These are phyloP conservation scores for Fusarium pseudoanthophilum DNA, from an alignment of 2,329 filamentous ascomycete genomes.

Conservation along the genomic window DNA sequence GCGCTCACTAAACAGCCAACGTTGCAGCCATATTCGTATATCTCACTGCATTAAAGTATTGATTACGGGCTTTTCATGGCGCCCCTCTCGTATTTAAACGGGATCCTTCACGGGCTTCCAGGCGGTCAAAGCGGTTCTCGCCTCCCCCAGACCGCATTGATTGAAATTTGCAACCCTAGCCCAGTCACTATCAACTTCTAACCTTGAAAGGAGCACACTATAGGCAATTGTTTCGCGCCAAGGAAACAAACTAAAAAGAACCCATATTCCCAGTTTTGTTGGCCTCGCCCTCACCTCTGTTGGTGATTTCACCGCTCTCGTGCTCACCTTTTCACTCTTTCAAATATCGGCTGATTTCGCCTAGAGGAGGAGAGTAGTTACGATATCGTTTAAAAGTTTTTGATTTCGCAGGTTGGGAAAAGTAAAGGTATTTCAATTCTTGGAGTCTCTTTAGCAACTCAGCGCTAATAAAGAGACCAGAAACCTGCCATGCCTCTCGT, in stretches of 20 bases:
- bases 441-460: neutral
- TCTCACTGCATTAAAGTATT: constrained; percentile 33
- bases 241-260: constrained; percentile 37
- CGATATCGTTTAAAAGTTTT: neutral
- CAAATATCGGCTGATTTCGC: neutral
- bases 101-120: constrained; percentile 39
- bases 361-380: neutral
- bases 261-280: constrained; percentile 23
- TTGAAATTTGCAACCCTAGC: constrained; percentile 37
- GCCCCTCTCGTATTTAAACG: constrained; percentile 34
- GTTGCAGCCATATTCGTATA: constrained; percentile 19
- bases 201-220: constrained; percentile 32
- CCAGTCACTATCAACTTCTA: constrained; percentile 27
- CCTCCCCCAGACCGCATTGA: constrained; percentile 40
- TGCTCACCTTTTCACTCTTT: constrained; percentile 7
- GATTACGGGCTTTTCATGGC: constrained; percentile 37
- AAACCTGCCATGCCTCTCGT: constrained; percentile 39
- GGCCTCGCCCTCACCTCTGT: neutral
- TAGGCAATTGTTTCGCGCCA: constrained; percentile 26
- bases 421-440: neutral
- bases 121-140: constrained; percentile 42
- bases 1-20: constrained; percentile 12
- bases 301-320: constrained; percentile 32
- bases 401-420: neutral
- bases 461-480: constrained; percentile 8